These are phyloP conservation scores for Blastocystis sp. DNA, from an alignment of 352 stramenopile species.

Conservation along the genomic window DNA sequence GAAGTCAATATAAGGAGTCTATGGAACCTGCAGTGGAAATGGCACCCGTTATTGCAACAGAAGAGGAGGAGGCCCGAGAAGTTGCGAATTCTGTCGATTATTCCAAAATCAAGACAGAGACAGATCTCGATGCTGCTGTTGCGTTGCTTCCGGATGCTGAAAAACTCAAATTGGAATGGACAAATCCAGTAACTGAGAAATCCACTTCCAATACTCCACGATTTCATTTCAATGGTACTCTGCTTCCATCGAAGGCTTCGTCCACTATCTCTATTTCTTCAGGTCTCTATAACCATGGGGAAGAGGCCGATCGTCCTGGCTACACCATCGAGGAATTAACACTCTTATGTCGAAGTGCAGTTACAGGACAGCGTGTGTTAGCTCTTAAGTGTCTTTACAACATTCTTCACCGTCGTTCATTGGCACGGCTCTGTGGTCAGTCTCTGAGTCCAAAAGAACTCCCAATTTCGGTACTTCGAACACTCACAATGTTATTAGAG, in stretches of 20 bases:
- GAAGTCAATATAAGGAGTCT: constrained; percentile 11
- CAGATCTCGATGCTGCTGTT: constrained; percentile 21
- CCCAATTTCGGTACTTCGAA: background rate
- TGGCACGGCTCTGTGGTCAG: background rate
- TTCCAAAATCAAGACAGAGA: constrained; percentile 20
- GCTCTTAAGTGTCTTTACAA: constrained; percentile 51
- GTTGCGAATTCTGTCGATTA: constrained; percentile 42
- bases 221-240: constrained; percentile 50
- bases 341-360: background rate
- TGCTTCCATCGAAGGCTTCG: constrained; percentile 9
- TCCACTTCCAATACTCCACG: background rate
- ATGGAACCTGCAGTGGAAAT: background rate
- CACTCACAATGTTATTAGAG: background rate
- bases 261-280: constrained; percentile 21
- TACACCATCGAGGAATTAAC: constrained; percentile 39
- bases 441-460: background rate
- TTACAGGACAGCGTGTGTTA: constrained; percentile 35
- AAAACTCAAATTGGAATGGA: constrained; percentile 45
- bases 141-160: constrained; percentile 18
- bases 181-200: background rate
- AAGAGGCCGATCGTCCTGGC: constrained; percentile 42
- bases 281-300: constrained; percentile 56
- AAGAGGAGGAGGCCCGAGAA: background rate
- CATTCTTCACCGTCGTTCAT: constrained; percentile 3
- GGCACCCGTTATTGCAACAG: background rate